Conservation (phyloP, 345 rosid genomes). For the Ailanthus altissimus region DNA sequence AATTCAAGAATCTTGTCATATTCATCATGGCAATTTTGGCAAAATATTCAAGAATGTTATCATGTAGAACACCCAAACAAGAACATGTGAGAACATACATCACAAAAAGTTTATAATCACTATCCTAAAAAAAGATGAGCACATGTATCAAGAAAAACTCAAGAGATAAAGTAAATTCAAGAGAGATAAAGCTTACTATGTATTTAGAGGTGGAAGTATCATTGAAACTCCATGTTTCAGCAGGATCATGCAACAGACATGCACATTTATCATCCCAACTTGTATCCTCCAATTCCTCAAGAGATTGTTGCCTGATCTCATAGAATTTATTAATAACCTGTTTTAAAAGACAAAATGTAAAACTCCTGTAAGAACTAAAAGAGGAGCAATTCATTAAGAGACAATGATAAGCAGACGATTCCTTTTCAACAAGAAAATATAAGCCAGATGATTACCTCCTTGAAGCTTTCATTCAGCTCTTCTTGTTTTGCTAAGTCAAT, state of each 20-base stretch:
- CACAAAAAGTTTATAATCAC: not conserved
- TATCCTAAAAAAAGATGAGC: not conserved
- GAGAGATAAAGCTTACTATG: conserved; percentile 58
- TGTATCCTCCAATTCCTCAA: conserved; percentile 44
- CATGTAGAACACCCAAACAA: conserved; percentile 8
- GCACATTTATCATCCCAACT: conserved; percentile 71
- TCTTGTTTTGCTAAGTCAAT: conserved; percentile 57
- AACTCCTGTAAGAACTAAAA: conserved; percentile 10
- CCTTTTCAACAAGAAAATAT: conserved; percentile 35
- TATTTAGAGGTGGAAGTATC: conserved; percentile 77
- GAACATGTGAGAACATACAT: not conserved
- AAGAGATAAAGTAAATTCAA: conserved; percentile 13
- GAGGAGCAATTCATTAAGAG: conserved; percentile 1
- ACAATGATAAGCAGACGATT: conserved; percentile 9
- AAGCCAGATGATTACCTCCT: conserved; percentile 46
- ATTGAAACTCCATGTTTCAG: conserved; percentile 77
- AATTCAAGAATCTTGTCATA: conserved; percentile 16
- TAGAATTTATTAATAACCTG: conserved; percentile 80
- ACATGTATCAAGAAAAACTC: not conserved
- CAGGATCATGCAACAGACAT: conserved; percentile 65
- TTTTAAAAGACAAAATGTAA: conserved; percentile 1
- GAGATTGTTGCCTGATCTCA: conserved; percentile 60
- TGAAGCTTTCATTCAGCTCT: conserved; percentile 55
- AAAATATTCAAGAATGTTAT: not conserved
- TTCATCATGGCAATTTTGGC: conserved; percentile 12